phyloP scores from a whole-genome alignment of 164 flowering plant species.

The Nymphaea colorata region DNA sequence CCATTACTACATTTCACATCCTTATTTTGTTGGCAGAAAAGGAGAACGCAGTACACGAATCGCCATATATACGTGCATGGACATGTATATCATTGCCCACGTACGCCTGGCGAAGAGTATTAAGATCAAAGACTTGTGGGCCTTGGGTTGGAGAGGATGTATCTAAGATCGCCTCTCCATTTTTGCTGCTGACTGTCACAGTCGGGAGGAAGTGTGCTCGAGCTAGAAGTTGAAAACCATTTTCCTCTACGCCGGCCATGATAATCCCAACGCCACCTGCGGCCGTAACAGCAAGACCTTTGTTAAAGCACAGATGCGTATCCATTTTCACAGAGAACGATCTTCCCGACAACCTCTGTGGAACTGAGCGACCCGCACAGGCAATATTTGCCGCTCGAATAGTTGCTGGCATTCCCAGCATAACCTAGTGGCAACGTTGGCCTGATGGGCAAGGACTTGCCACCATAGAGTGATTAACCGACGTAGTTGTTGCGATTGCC shows the following conservation, averaged over 20 bases:
- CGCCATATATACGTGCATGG: too few species aligned
- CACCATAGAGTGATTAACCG: not conserved
- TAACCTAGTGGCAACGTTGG: not conserved
- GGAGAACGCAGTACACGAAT: too few species aligned
- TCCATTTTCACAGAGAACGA: not conserved
- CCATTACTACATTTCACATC: too few species aligned
- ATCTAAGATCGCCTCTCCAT: not conserved
- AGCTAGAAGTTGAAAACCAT: not conserved
- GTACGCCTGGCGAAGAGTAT: too few species aligned
- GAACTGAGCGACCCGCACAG: too few species aligned
- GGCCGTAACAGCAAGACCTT: not conserved
- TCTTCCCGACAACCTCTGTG: conserved; percentile 5
- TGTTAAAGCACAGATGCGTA: too few species aligned
- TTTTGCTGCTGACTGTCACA: not conserved
- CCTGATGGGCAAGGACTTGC: not conserved
- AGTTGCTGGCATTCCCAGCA: not conserved
- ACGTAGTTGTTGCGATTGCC: not conserved
- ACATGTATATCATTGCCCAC: too few species aligned
- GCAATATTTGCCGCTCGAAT: not conserved
- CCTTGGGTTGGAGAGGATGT: not conserved
- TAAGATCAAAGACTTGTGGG: too few species aligned
- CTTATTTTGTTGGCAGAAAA: too few species aligned
- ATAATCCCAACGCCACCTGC: conserved; percentile 8
- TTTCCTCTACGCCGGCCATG: not conserved
- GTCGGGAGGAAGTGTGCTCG: not conserved